Percentiles rank a stretch among this genome's conserved stretches.
Evolutionary conservation across 805 yeast genomes (phyloP).

Genomic region (Tetrapisispora iriomotensis): DNA sequence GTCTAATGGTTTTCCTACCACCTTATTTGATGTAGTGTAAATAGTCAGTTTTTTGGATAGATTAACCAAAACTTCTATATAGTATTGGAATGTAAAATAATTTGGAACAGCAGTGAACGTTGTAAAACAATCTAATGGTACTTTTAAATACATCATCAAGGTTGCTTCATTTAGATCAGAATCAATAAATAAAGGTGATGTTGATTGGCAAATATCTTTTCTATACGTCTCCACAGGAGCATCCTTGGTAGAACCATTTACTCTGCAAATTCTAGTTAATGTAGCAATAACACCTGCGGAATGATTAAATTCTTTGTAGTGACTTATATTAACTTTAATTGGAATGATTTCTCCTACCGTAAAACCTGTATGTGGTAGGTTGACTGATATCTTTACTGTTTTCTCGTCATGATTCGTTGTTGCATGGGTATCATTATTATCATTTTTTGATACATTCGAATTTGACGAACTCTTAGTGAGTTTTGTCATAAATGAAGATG

Average conservation of each 20-base stretch:
- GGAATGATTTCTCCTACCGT: conserved; percentile 74
- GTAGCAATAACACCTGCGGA: conserved; percentile 70
- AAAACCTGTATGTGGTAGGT: conserved; percentile 55
- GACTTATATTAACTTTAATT: conserved; percentile 54
- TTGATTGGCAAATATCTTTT: conserved; percentile 70
- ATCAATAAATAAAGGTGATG: conserved; percentile 71
- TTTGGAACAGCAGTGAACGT: conserved; percentile 54
- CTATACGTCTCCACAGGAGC: conserved; percentile 48
- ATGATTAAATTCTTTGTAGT: conserved; percentile 60
- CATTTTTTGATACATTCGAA: conserved; percentile 11
- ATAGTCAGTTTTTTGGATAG: conserved; percentile 50
- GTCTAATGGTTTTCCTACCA: conserved; percentile 20
- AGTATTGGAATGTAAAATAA: conserved; percentile 72
- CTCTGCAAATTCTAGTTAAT: conserved; percentile 67
- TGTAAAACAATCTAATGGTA: conserved; percentile 82
- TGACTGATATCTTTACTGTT: conserved; percentile 35
- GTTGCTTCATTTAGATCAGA: conserved; percentile 49
- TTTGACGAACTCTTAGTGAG: conserved; percentile 15
- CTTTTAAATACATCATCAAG: conserved; percentile 51
- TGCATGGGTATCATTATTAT: neutral
- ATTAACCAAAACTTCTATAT: conserved; percentile 74
- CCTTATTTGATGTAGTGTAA: conserved; percentile 25
- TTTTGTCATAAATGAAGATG: conserved; percentile 19
- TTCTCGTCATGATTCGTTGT: conserved; percentile 10
- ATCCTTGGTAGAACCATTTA: conserved; percentile 40